Evolutionary conservation across 2,329 filamentous ascomycete genomes (phyloP).

Genomic region (Fusarium sp.): DNA sequence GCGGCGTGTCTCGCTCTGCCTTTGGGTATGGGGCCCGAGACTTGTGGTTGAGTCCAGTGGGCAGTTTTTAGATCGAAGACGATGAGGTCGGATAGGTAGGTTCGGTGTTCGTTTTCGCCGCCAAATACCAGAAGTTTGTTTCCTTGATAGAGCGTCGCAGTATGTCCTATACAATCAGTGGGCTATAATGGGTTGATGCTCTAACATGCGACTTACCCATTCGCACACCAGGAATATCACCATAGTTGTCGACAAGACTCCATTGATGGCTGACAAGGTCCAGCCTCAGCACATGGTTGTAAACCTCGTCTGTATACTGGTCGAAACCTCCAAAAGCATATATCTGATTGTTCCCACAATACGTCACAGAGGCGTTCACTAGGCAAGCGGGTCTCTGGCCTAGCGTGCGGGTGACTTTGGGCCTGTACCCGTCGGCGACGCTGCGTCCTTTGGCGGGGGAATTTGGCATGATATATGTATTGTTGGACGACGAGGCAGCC

Average conservation of each 20-base stretch:
- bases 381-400: slow-evolving; percentile 90
- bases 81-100: slow-evolving; percentile 94
- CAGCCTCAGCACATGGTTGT: slow-evolving; percentile 93
- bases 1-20: slow-evolving; percentile 93
- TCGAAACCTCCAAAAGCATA: slow-evolving; percentile 99
- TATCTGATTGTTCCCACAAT: slow-evolving; percentile 96
- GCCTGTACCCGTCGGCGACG: slow-evolving; percentile 80
- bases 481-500: slow-evolving; percentile 65
- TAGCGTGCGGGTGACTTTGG: slow-evolving; percentile 81
- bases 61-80: slow-evolving; percentile 95
- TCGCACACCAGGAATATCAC: slow-evolving; percentile 94
- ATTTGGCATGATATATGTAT: slow-evolving; percentile 92
- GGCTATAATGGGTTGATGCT: slow-evolving; percentile 1
- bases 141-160: slow-evolving; percentile 91
- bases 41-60: slow-evolving; percentile 92
- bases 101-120: slow-evolving; percentile 96
- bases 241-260: slow-evolving; percentile 98
- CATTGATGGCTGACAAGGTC: slow-evolving; percentile 91
- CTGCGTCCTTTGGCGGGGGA: slow-evolving; percentile 76
- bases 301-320: slow-evolving; percentile 98
- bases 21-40: slow-evolving; percentile 85
- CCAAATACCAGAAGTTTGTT: slow-evolving; percentile 97
- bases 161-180: slow-evolving; percentile 73
- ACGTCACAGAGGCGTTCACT: slow-evolving; percentile 98
- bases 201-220: slow-evolving; percentile 75